phyloP scores from a whole-genome alignment of 2,329 filamentous ascomycete species.

The Colletotrichum sp. region DNA sequence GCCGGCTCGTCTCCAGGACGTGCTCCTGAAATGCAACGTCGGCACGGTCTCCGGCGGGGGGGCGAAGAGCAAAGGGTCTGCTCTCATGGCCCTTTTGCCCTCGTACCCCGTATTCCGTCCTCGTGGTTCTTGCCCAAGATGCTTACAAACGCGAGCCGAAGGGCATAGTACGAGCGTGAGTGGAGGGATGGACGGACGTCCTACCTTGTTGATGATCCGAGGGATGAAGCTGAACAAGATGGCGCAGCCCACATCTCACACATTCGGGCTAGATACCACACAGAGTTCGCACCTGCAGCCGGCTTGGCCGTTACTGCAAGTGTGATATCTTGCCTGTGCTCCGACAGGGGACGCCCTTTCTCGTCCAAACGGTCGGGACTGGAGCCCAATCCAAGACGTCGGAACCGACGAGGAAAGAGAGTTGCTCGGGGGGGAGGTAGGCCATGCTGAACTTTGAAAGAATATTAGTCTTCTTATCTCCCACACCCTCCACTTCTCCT shows the following conservation, averaged over 20 bases:
- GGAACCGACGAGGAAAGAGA: background rate
- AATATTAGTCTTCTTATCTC: background rate
- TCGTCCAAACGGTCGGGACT: conserved; percentile 4
- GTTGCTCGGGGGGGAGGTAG: background rate
- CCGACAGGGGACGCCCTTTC: conserved; percentile 1
- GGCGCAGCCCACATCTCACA: background rate
- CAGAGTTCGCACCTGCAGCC: conserved; percentile 1
- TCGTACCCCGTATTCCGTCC: background rate
- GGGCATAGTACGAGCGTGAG: background rate
- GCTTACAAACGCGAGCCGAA: background rate
- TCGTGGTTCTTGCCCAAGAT: background rate
- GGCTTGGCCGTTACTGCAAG: background rate
- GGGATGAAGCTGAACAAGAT: background rate
- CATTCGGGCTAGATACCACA: background rate
- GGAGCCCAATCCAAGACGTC: background rate
- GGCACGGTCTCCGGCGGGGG: background rate
- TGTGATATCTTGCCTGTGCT: background rate
- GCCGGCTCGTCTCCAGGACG: background rate
- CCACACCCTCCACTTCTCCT: background rate
- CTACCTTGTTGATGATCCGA: background rate
- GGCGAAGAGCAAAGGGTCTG: background rate
- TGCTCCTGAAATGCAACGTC: conserved; percentile 10
- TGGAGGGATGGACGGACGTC: background rate
- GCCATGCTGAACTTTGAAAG: background rate
- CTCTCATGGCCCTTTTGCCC: background rate